Evolutionary conservation across 768 basidiomycete species (phyloP).

Genomic region (Phaeotremella fagi): DNA sequence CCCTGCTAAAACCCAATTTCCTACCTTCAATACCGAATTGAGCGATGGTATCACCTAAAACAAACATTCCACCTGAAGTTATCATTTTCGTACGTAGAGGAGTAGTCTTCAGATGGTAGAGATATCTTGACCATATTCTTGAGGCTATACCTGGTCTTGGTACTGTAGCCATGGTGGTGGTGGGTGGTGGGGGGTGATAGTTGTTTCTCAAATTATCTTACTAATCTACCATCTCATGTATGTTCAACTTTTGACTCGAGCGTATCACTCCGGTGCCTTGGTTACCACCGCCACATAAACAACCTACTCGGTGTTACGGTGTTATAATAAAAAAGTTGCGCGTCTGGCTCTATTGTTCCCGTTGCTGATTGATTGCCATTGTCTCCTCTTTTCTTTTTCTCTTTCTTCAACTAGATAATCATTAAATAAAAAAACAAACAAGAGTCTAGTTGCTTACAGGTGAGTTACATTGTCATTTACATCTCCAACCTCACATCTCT

Average conservation of each 20-base stretch:
- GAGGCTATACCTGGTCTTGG: slow-evolving; percentile 3
- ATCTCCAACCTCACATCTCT: no score
- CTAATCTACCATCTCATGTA: no score
- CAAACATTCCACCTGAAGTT: slow-evolving; percentile 32
- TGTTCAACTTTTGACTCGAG: no score
- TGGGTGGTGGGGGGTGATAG: neutral
- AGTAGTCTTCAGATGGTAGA: slow-evolving; percentile 7
- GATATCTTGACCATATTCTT: slow-evolving; percentile 27
- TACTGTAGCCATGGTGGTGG: neutral
- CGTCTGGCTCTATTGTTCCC: no score
- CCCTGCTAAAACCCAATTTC: slow-evolving; percentile 3
- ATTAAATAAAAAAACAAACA: no score
- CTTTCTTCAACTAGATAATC: neutral
- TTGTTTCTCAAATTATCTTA: no score
- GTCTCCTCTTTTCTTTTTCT: neutral
- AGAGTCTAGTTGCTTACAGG: slow-evolving; percentile 1
- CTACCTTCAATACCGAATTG: slow-evolving; percentile 44
- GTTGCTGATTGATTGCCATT: no score
- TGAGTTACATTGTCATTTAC: neutral
- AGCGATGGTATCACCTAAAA: slow-evolving; percentile 37
- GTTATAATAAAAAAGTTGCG: no score
- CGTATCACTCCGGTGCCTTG: no score
- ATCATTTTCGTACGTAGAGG: slow-evolving; percentile 46
- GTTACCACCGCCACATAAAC: no score
- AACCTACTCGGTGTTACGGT: no score